Percentiles rank a stretch among this genome's conserved stretches.
Evolutionary conservation across 768 basidiomycete genomes (phyloP).

Genomic region (Macrolepiota albuminosa): DNA sequence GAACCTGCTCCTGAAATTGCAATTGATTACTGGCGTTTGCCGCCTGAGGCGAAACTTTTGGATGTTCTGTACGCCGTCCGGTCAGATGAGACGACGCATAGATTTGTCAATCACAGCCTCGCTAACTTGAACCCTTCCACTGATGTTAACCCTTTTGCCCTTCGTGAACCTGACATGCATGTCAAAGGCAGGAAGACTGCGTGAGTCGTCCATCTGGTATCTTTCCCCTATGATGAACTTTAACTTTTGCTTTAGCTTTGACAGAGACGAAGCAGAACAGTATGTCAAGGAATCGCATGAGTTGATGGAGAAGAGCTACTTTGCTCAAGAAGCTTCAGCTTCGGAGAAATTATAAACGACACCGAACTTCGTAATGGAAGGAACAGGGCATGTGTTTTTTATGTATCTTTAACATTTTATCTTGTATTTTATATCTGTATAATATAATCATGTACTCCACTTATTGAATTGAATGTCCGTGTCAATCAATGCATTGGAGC

Average conservation of each 20-base stretch:
- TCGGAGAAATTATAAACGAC: constrained; percentile 4
- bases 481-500: background rate
- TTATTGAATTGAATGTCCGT: background rate
- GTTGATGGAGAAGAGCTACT: constrained; percentile 34
- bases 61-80: constrained; percentile 91
- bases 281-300: constrained; percentile 61
- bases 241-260: constrained; percentile 42
- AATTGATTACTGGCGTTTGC: constrained; percentile 91
- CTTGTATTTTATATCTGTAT: background rate
- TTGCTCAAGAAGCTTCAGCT: constrained; percentile 1
- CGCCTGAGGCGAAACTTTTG: constrained; percentile 65
- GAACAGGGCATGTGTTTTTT: background rate
- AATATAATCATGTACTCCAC: background rate
- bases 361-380: background rate
- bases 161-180: constrained; percentile 85
- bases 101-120: constrained; percentile 94
- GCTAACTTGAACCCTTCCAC: constrained; percentile 74
- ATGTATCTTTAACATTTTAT: background rate
- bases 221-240: constrained; percentile 1
- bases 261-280: constrained; percentile 59
- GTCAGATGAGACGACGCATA: constrained; percentile 89
- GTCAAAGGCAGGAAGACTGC: constrained; percentile 72
- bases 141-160: constrained; percentile 88
- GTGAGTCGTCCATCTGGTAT: constrained; percentile 36
- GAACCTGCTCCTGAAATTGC: constrained; percentile 82